These are phyloP conservation scores for Helotiales sp. DNA, from an alignment of 2,329 filamentous ascomycete species.

Conservation along the genomic window DNA sequence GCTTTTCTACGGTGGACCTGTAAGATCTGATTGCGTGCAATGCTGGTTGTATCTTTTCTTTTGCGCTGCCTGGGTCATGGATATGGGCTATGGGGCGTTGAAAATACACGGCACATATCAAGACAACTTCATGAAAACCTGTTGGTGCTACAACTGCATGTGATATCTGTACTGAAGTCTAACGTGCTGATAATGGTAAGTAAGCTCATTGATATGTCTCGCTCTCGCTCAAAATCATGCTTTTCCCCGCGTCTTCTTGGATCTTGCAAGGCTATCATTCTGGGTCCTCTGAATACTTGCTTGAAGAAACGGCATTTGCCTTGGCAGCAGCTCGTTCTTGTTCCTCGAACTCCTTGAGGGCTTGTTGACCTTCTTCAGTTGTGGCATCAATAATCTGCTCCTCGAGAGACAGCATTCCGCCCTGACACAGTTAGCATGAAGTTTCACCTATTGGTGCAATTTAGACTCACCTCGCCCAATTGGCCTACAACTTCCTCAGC, in stretches of 20 bases:
- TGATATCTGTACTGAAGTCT: slow-evolving; percentile 4
- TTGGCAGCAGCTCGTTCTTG: slow-evolving; percentile 47
- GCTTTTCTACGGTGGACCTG: slow-evolving; percentile 27
- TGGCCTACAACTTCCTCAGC: slow-evolving; percentile 84
- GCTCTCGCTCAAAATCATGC: background rate
- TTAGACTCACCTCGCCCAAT: slow-evolving; percentile 66
- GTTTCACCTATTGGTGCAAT: background rate
- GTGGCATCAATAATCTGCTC: slow-evolving; percentile 95
- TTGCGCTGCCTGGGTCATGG: slow-evolving; percentile 34
- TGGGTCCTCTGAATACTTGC: slow-evolving; percentile 44
- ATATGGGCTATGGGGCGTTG: slow-evolving; percentile 41
- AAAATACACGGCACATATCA: slow-evolving; percentile 42
- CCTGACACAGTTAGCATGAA: slow-evolving; percentile 48
- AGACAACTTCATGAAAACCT: background rate
- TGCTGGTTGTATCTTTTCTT: slow-evolving; percentile 36
- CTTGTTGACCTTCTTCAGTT: slow-evolving; percentile 81
- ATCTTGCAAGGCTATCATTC: slow-evolving; percentile 36
- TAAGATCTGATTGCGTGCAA: slow-evolving; percentile 38
- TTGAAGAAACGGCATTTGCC: slow-evolving; percentile 25
- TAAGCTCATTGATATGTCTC: background rate
- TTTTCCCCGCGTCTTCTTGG: background rate
- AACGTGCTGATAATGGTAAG: slow-evolving; percentile 7
- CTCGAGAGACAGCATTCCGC: slow-evolving; percentile 88
- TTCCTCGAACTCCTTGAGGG: slow-evolving; percentile 75
- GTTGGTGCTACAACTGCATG: background rate